A percentile compares a stretch with the other conserved stretches of the same genome.
phyloP scores from a whole-genome alignment of 1,284 basidiomycete genomes.

The Chalciporus sp. region DNA sequence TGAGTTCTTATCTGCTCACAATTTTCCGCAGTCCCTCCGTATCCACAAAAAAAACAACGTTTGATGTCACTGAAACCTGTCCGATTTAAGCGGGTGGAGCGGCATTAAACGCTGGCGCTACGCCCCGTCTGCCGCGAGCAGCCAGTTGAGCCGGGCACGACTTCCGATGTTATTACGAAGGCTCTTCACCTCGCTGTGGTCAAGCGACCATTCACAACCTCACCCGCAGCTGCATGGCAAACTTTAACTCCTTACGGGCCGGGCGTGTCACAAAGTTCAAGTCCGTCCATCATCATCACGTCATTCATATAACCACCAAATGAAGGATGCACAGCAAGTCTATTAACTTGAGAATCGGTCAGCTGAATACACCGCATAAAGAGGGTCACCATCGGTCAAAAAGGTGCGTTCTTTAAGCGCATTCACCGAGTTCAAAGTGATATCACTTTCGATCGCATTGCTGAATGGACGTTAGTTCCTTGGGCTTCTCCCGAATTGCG shows the following conservation, averaged over 20 bases:
- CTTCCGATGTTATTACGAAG: conserved; percentile 21
- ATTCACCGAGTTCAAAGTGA: conserved; percentile 17
- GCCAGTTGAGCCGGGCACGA: conserved; percentile 10
- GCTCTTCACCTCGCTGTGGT: not conserved
- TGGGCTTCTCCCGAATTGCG: conserved; percentile 8
- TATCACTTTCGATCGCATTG: not conserved
- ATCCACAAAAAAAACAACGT: conserved; percentile 15
- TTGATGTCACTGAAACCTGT: conserved; percentile 16
- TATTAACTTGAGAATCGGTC: conserved; percentile 19
- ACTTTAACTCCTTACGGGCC: conserved; percentile 13
- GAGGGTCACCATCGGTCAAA: conserved; percentile 21
- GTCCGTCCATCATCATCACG: conserved; percentile 27
- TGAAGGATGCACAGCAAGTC: conserved; percentile 18
- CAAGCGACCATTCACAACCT: not conserved
- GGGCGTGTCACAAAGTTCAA: conserved; percentile 33
- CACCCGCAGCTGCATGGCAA: conserved; percentile 4
- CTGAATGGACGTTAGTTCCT: conserved; percentile 4
- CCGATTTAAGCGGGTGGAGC: conserved; percentile 16
- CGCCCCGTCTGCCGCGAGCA: not conserved
- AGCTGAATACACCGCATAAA: conserved; percentile 24
- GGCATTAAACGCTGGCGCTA: conserved; percentile 3
- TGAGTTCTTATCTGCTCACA: conserved; percentile 31
- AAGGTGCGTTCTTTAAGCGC: conserved; percentile 26
- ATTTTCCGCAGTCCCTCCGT: conserved; percentile 24
- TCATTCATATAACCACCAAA: conserved; percentile 31